These are phyloP conservation scores for Hymenotorrendiella dingleyae DNA, from an alignment of 2,329 filamentous ascomycete species.

Conservation along the genomic window DNA sequence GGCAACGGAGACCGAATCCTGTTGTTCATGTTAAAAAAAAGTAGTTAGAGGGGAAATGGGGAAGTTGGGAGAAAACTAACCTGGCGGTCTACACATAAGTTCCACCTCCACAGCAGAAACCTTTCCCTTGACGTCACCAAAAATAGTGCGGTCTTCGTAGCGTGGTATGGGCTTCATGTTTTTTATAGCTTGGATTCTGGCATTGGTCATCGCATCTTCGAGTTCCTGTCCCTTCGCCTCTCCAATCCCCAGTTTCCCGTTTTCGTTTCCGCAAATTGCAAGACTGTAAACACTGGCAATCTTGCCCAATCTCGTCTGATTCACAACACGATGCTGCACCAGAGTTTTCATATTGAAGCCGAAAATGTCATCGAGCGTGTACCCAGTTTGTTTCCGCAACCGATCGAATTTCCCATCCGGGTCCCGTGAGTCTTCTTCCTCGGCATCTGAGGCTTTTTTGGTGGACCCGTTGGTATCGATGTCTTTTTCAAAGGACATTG, in stretches of 20 bases:
- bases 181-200: constrained; percentile 73
- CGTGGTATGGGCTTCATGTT: constrained; percentile 90
- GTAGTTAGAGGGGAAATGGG: background rate
- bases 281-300: constrained; percentile 71
- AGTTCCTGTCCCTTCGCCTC: constrained; percentile 81
- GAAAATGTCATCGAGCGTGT: constrained; percentile 47
- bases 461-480: constrained; percentile 10
- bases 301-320: constrained; percentile 96
- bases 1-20: constrained; percentile 93
- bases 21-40: background rate
- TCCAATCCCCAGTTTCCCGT: constrained; percentile 82
- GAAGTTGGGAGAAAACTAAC: constrained; percentile 44
- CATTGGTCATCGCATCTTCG: constrained; percentile 62
- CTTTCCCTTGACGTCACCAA: constrained; percentile 76
- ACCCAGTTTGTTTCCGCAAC: constrained; percentile 45
- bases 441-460: constrained; percentile 11
- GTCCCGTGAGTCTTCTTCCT: constrained; percentile 27
- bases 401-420: constrained; percentile 29
- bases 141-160: constrained; percentile 91
- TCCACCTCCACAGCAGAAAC: constrained; percentile 81
- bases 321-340: constrained; percentile 68
- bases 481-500: constrained; percentile 14
- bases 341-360: constrained; percentile 63
- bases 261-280: constrained; percentile 77
- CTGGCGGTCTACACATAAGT: constrained; percentile 77